A percentile compares a stretch with the other conserved stretches of the same genome.
Conservation (phyloP, 78 protist genomes). For the Monosiga brevicollis region DNA sequence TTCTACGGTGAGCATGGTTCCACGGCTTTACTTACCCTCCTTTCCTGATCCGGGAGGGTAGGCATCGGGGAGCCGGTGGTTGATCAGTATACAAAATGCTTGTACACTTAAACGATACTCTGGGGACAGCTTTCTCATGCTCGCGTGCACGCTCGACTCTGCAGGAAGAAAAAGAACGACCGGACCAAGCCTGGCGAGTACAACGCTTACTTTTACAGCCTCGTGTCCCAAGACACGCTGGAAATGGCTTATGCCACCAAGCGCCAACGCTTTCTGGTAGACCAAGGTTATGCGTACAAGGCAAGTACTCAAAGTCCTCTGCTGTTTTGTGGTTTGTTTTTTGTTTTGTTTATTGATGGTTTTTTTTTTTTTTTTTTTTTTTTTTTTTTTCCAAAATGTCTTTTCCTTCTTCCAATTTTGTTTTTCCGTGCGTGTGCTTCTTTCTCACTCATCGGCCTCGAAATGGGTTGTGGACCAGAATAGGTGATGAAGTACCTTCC, state of each 20-base stretch:
- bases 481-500: not conserved
- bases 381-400: too few species aligned
- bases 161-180: not conserved
- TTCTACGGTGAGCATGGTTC: constrained; percentile 92
- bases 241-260: constrained; percentile 88
- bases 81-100: not conserved
- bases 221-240: constrained; percentile 85
- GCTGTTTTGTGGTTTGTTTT: too few species aligned
- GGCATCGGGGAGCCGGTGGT: not conserved
- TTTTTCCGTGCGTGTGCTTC: not conserved
- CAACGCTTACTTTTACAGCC: constrained; percentile 96
- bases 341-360: too few species aligned
- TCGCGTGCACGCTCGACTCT: not conserved
- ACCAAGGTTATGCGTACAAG: constrained; percentile 86
- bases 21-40: constrained; percentile 4
- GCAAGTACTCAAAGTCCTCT: not conserved
- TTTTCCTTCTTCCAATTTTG: too few species aligned
- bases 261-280: constrained; percentile 93
- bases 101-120: not conserved
- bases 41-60: constrained; percentile 8
- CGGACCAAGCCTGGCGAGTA: constrained; percentile 23
- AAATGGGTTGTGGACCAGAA: not conserved
- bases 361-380: too few species aligned
- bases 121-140: not conserved
- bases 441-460: not conserved